Conservation (phyloP, 1,284 basidiomycete species). For the Tilletia caries region DNA sequence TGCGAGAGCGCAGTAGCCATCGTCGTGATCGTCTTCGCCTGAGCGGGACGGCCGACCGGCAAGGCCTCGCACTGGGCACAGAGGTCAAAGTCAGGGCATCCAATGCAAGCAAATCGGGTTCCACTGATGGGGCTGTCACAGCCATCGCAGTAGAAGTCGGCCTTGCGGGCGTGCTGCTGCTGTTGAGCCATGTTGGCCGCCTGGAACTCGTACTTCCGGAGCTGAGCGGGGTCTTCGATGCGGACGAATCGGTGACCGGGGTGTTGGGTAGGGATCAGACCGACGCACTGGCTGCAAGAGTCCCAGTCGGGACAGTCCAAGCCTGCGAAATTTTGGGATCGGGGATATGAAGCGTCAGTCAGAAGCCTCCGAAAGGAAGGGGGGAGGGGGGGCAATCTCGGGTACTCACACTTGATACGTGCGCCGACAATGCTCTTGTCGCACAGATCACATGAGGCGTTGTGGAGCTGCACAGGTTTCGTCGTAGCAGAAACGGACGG, state of each 20-base stretch:
- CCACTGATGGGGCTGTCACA: constrained; percentile 22
- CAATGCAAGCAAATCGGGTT: constrained; percentile 27
- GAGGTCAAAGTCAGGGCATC: constrained; percentile 27
- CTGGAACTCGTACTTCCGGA: constrained; percentile 11
- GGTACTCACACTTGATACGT: constrained; percentile 19
- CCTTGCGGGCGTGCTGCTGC: constrained; percentile 19
- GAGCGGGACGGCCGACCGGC: constrained; percentile 5
- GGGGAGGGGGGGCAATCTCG: not conserved
- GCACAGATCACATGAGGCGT: constrained; percentile 21
- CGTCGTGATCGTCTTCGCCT: not conserved
- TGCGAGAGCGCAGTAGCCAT: constrained; percentile 16
- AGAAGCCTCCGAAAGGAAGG: not conserved
- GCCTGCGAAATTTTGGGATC: constrained; percentile 17
- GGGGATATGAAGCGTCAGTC: not conserved
- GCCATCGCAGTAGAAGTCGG: constrained; percentile 24
- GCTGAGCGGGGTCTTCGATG: constrained; percentile 3
- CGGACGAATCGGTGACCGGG: constrained; percentile 26
- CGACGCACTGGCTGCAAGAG: constrained; percentile 22
- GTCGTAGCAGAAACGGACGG: too few relatives aligned
- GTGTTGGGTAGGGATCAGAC: constrained; percentile 13
- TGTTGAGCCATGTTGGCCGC: constrained; percentile 14
- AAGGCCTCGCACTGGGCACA: constrained; percentile 27
- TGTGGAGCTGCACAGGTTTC: constrained; percentile 11
- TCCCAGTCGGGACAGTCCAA: constrained; percentile 33
- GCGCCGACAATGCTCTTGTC: constrained; percentile 14